These are phyloP conservation scores for Coemansia sp. DNA, from an alignment of 371 early-diverging fungal genomes.

Conservation along the genomic window DNA sequence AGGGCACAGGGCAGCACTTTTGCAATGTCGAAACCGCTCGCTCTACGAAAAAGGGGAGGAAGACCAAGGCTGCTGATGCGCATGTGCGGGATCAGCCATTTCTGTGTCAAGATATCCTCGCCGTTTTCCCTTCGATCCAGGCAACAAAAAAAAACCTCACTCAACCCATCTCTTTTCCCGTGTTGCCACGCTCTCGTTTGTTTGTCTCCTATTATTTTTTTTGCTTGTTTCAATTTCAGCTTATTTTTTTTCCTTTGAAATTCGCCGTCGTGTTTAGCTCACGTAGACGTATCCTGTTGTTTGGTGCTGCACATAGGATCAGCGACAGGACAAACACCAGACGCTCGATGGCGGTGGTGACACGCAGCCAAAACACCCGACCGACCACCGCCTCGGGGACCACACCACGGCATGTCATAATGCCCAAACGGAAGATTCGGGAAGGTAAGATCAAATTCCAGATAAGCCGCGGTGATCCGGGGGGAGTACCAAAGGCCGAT, in stretches of 20 bases:
- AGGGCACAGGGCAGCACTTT: no score
- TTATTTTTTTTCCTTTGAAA: not conserved
- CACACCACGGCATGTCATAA: constrained; percentile 4
- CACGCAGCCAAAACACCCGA: constrained; percentile 32
- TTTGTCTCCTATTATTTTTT: not conserved
- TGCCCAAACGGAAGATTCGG: constrained; percentile 38
- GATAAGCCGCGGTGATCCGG: no score
- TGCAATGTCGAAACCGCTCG: no score
- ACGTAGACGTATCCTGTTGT: no score
- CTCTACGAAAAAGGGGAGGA: no score
- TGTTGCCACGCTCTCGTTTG: not conserved
- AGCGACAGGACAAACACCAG: not conserved
- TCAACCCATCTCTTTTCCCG: no score
- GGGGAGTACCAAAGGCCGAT: no score
- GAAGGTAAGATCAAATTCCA: constrained; percentile 23
- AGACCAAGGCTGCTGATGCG: not conserved
- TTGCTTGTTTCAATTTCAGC: not conserved
- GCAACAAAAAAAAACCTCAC: not conserved
- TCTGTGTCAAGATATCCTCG: not conserved
- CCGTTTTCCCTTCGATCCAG: not conserved
- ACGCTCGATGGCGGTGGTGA: constrained; percentile 43
- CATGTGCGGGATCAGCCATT: not conserved
- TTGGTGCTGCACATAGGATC: no score
- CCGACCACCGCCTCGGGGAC: constrained; percentile 2
- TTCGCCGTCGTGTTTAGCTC: no score